Evolutionary conservation across 768 basidiomycete species (phyloP).

Genomic region (Amanita rimosa): DNA sequence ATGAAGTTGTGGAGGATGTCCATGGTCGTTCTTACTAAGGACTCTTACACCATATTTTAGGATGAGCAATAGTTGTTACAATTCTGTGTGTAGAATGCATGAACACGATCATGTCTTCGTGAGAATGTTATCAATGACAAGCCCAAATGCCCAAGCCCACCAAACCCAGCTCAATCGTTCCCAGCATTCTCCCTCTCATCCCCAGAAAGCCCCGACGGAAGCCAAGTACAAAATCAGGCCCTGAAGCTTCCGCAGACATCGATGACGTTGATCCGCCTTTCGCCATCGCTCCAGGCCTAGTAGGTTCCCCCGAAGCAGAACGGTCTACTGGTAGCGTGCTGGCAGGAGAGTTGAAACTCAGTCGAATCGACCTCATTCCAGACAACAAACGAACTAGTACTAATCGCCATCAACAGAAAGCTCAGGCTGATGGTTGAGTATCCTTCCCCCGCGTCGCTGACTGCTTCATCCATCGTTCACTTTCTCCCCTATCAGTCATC

Average conservation of each 20-base stretch:
- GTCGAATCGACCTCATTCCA: slow-evolving; percentile 74
- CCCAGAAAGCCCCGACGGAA: slow-evolving; percentile 59
- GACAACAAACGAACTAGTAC: slow-evolving; percentile 7
- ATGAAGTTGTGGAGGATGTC: too few species aligned
- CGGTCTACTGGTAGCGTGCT: slow-evolving; percentile 26
- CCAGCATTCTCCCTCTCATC: slow-evolving; percentile 64
- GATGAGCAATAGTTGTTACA: too few species aligned
- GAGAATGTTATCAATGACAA: background rate
- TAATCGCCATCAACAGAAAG: too few species aligned
- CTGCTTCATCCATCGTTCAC: too few species aligned
- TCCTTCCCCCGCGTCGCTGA: too few species aligned
- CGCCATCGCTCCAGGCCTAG: slow-evolving; percentile 21
- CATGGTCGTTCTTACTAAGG: too few species aligned
- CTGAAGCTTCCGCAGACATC: slow-evolving; percentile 17
- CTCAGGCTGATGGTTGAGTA: too few species aligned
- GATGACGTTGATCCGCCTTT: slow-evolving; percentile 31
- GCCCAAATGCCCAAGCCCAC: slow-evolving; percentile 11
- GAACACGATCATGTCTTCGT: too few species aligned
- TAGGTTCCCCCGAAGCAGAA: slow-evolving; percentile 29
- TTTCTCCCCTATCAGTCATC: too few species aligned
- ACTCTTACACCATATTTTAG: too few species aligned
- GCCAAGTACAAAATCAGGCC: slow-evolving; percentile 28
- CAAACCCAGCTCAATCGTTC: slow-evolving; percentile 35
- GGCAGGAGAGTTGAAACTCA: slow-evolving; percentile 43
- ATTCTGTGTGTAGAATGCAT: too few species aligned